Base-by-base conservation (phyloP, 2,329 filamentous ascomycete genomes). In the Conoideocrella luteorostrata region DNA sequence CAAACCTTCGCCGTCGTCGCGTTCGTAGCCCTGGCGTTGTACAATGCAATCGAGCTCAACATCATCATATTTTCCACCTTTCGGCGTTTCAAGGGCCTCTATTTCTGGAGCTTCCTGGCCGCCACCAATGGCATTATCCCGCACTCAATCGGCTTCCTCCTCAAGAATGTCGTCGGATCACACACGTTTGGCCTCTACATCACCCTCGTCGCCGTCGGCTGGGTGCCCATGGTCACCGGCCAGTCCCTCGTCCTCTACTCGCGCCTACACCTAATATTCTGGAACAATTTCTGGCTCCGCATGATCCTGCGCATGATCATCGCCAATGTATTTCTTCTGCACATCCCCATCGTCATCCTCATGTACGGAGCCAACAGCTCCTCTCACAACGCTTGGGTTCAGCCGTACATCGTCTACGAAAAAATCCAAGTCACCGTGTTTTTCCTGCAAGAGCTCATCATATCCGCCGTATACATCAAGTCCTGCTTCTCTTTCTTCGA, bases 221-320 rank as follows among this genome's bases (percentile, higher is more conserved):
- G 59, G 58, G 50, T 54, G 4, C 50, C 45, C 3, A 78, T 82
- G 74, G 70, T 82, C 1, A 78, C 76, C 3, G 78, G 78, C 0
- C 76, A 81, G 53, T 72, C 72, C 0, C 51, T 81, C 7, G 78
- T 83, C 1, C 63, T 83, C 2, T 83, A 78, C 61, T 82, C 77
- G 2, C 71, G 79, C 3, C 67, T 83, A 1, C 77, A 82, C 52
- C 65, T 83, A 3, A 68, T 83, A 12, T 62, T 77, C 3, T 68
- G 68, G 15, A 72, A 77, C 65, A 41, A 67, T 4, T 58, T 59
- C 3, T 58, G 71, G 7, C 63, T 81, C 1, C 67, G 66, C 4
- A 65, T 66, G 7, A 70, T 78, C 0, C 64, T 80, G 2, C 64
- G 53, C 47, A 77, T 82, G 70, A 81, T 84, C 44, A 67, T 80